These are phyloP conservation scores for Tremella fuciformis DNA, from an alignment of 768 basidiomycete species.

Conservation along the genomic window DNA sequence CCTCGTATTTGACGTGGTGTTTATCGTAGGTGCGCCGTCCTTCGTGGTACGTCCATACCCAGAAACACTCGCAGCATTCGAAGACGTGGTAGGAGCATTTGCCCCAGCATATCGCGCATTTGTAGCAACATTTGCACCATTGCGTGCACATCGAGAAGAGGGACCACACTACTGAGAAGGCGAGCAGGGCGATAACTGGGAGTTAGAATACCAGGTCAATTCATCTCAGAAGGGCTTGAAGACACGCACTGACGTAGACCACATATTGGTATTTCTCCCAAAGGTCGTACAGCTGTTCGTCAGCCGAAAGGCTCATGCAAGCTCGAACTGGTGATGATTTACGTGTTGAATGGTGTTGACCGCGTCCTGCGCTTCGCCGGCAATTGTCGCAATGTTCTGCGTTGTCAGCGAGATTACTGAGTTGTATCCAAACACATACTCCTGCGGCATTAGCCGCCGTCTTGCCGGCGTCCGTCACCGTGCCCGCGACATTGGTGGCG, in stretches of 20 bases:
- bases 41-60: too few relatives aligned
- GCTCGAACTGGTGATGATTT: neutral
- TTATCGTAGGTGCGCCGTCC: too few relatives aligned
- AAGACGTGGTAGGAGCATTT: neutral
- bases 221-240: too few relatives aligned
- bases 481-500: neutral
- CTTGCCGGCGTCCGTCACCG: conserved; percentile 3
- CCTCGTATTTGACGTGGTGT: too few relatives aligned
- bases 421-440: neutral
- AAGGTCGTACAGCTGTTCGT: too few relatives aligned
- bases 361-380: neutral
- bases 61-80: too few relatives aligned
- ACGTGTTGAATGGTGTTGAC: conserved; percentile 5
- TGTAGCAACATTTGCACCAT: conserved; percentile 3
- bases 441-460: conserved; percentile 2
- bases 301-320: too few relatives aligned
- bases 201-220: neutral
- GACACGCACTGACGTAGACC: too few relatives aligned
- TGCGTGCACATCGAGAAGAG: neutral
- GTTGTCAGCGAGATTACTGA: too few relatives aligned
- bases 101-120: conserved; percentile 1
- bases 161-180: conserved; percentile 1
- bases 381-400: neutral
- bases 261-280: too few relatives aligned
- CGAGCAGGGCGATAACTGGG: conserved; percentile 2